phyloP scores from a whole-genome alignment of 2,329 filamentous ascomycete genomes.

The Aaosphaeria pasadenensis region DNA sequence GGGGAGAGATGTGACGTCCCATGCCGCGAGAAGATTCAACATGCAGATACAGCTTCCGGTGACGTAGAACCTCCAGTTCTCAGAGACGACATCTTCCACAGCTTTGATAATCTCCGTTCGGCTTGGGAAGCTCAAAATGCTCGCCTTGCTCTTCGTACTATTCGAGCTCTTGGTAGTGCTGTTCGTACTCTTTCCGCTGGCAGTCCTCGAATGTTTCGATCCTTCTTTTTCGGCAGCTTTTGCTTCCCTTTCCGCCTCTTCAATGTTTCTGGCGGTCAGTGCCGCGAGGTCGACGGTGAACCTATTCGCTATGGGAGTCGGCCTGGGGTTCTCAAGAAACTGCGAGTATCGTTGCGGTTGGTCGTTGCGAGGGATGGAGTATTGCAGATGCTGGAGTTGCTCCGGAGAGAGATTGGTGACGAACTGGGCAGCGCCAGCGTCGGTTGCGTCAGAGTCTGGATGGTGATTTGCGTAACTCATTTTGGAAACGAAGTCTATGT shows the following conservation, averaged over 20 bases:
- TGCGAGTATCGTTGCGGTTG: conserved; percentile 14
- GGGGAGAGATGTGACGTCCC: conserved; percentile 18
- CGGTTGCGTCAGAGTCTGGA: not conserved
- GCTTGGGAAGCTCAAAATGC: not conserved
- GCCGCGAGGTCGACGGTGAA: conserved; percentile 13
- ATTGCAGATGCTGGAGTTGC: conserved; percentile 16
- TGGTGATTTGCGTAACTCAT: not conserved
- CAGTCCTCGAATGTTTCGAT: not conserved
- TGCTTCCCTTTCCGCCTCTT: not conserved
- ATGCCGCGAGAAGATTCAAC: conserved; percentile 19
- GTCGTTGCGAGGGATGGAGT: conserved; percentile 6
- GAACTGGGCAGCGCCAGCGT: conserved; percentile 16
- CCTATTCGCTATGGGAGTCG: conserved; percentile 15
- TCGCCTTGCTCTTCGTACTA: conserved; percentile 1
- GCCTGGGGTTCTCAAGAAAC: conserved; percentile 14
- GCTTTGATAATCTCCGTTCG: conserved; percentile 6
- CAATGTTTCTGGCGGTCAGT: conserved; percentile 5
- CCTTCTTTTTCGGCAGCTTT: not conserved
- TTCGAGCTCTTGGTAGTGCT: conserved; percentile 4
- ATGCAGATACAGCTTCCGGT: conserved; percentile 19
- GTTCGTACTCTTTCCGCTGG: conserved; percentile 1
- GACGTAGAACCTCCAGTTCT: conserved; percentile 21
- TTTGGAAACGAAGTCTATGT: not conserved
- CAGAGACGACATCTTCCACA: conserved; percentile 5
- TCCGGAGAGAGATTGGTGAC: conserved; percentile 10